Evolutionary conservation across 2,329 filamentous ascomycete species (phyloP).

Genomic region (Colletotrichum falcatum): DNA sequence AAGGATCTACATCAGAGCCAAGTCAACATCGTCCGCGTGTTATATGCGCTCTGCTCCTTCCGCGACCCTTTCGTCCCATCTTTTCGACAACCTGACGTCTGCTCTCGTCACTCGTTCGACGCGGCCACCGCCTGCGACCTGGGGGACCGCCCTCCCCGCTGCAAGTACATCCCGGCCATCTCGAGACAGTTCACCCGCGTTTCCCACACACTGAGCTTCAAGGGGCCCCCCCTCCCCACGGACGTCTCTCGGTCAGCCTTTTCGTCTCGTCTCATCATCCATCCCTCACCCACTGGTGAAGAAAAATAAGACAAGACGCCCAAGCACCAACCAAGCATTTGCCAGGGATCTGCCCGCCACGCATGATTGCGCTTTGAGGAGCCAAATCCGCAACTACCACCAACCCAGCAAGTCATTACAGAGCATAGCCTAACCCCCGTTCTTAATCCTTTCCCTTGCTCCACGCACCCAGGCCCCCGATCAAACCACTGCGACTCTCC

Average conservation of each 20-base stretch:
- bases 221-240: slow-evolving; percentile 35
- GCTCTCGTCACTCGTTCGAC: slow-evolving; percentile 6
- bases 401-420: slow-evolving; percentile 25
- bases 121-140: slow-evolving; percentile 23
- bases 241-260: slow-evolving; percentile 28
- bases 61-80: background rate
- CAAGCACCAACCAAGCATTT: slow-evolving; percentile 37
- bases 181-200: slow-evolving; percentile 32
- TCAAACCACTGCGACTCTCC: slow-evolving; percentile 6
- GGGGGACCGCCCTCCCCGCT: slow-evolving; percentile 30
- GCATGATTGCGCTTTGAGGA: slow-evolving; percentile 19
- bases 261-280: slow-evolving; percentile 40
- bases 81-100: slow-evolving; percentile 2
- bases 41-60: background rate
- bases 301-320: slow-evolving; percentile 35
- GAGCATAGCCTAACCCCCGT: slow-evolving; percentile 19
- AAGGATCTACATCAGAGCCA: background rate
- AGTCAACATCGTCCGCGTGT: slow-evolving; percentile 6
- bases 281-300: slow-evolving; percentile 10
- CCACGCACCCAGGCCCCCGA: slow-evolving; percentile 10
- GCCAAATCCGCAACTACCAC: slow-evolving; percentile 5
- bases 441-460: slow-evolving; percentile 21
- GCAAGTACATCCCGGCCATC: slow-evolving; percentile 31
- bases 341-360: slow-evolving; percentile 37
- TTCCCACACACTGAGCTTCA: slow-evolving; percentile 39